These are phyloP conservation scores for Aphanomyces stellatus DNA, from an alignment of 352 stramenopile species.

Conservation along the genomic window DNA sequence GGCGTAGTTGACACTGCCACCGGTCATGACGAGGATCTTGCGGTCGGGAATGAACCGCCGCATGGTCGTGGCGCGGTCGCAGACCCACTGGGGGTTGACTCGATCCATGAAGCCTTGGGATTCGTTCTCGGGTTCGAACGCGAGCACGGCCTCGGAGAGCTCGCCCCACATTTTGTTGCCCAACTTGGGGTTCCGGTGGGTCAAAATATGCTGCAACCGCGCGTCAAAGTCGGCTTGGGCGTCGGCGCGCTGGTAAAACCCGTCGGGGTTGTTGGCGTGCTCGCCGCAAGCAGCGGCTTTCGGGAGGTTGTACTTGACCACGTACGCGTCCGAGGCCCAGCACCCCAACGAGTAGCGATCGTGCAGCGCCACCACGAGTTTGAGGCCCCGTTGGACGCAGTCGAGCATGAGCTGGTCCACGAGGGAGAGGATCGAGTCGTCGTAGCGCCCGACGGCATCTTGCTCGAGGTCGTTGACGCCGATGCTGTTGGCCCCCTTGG, in stretches of 20 bases:
- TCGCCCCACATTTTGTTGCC: neutral
- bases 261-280: neutral
- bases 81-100: conserved; percentile 5
- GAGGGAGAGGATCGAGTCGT: neutral
- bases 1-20: conserved; percentile 1
- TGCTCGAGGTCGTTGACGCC: conserved; percentile 2
- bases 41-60: neutral
- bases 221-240: conserved; percentile 15
- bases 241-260: neutral
- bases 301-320: conserved; percentile 13
- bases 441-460: neutral
- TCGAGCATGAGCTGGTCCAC: conserved; percentile 10
- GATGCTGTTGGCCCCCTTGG: neutral
- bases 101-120: neutral
- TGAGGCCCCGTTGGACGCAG: neutral
- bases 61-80: neutral
- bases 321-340: conserved; percentile 13
- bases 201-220: neutral
- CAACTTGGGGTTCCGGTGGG: conserved; percentile 8
- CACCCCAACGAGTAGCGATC: neutral
- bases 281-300: neutral
- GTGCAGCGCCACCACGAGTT: conserved; percentile 11
- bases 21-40: conserved; percentile 13
- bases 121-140: conserved; percentile 8
- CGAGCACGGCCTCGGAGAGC: conserved; percentile 3